These are phyloP conservation scores for Diaporthe batatas DNA, from an alignment of 2,329 filamentous ascomycete genomes.

Conservation along the genomic window DNA sequence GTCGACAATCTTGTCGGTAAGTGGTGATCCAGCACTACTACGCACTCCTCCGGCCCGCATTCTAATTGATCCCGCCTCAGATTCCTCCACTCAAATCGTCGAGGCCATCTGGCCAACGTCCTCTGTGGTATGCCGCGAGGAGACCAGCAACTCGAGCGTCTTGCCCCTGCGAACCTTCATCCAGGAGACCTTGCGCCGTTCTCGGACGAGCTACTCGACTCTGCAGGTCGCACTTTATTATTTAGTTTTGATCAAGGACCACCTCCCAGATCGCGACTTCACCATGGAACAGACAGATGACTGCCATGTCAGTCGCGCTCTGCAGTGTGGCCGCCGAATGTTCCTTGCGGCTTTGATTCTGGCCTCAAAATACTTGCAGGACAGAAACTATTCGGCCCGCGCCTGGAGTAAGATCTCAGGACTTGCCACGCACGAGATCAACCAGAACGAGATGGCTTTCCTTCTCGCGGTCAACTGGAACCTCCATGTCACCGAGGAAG, in stretches of 20 bases:
- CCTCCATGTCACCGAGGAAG: constrained; percentile 89
- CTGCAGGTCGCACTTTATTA: constrained; percentile 98
- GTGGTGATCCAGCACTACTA: constrained; percentile 54
- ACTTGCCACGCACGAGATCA: constrained; percentile 93
- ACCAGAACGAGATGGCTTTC: constrained; percentile 95
- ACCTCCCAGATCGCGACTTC: constrained; percentile 86
- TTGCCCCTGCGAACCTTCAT: constrained; percentile 95
- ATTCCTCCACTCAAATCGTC: constrained; percentile 97
- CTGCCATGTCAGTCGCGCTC: constrained; percentile 78
- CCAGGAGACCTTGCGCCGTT: constrained; percentile 94
- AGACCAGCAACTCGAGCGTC: constrained; percentile 80
- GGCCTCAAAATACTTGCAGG: constrained; percentile 97
- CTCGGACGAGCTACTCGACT: constrained; percentile 96
- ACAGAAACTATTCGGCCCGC: constrained; percentile 96
- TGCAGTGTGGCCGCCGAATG: constrained; percentile 98
- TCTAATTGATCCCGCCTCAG: constrained; percentile 63
- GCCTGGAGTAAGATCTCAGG: constrained; percentile 99
- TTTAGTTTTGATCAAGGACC: constrained; percentile 91
- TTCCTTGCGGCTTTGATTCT: constrained; percentile 95
- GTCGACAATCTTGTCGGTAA: constrained; percentile 98
- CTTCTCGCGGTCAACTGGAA: constrained; percentile 92
- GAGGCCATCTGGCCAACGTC: constrained; percentile 97
- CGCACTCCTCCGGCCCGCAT: constrained; percentile 41
- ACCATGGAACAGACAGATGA: constrained; percentile 87
- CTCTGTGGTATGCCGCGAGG: constrained; percentile 80